Conservation (phyloP, 768 basidiomycete genomes). For the Auricularia sp. region DNA sequence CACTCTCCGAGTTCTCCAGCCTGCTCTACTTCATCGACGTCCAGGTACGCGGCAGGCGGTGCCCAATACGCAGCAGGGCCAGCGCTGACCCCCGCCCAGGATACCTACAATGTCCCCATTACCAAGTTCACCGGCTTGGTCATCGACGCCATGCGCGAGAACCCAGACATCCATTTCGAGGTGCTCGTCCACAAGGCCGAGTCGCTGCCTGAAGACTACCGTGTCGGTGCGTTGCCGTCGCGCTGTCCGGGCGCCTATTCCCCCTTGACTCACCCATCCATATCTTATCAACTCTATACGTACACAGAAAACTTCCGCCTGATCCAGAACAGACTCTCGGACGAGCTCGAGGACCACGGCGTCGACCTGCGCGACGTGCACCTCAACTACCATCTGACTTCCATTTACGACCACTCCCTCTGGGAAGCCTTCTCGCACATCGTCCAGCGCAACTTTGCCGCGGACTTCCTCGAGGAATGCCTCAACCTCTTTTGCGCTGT, state of each 20-base stretch:
- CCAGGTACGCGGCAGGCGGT: constrained; percentile 42
- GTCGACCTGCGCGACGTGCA: constrained; percentile 67
- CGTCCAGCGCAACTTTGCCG: constrained; percentile 72
- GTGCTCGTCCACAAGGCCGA: constrained; percentile 96
- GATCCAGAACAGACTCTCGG: constrained; percentile 77
- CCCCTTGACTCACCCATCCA: not conserved
- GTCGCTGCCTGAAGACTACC: constrained; percentile 81
- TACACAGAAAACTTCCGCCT: constrained; percentile 76
- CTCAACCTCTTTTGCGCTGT: constrained; percentile 80
- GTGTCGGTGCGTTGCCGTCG: constrained; percentile 51
- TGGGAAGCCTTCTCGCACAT: constrained; percentile 89
- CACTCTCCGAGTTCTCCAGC: constrained; percentile 69
- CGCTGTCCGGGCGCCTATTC: not conserved
- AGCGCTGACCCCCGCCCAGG: constrained; percentile 30
- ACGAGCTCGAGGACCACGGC: constrained; percentile 56
- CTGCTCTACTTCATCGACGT: constrained; percentile 94
- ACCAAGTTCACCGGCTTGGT: constrained; percentile 75
- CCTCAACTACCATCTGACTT: constrained; percentile 84
- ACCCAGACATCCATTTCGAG: constrained; percentile 70
- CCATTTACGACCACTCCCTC: constrained; percentile 84
- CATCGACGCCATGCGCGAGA: constrained; percentile 61
- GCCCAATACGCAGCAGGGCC: not conserved
- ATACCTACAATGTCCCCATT: constrained; percentile 77
- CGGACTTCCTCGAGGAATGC: constrained; percentile 64
- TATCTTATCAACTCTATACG: not conserved